Evolutionary conservation across 2,329 filamentous ascomycete species (phyloP).

Genomic region (Diplodia seriata): DNA sequence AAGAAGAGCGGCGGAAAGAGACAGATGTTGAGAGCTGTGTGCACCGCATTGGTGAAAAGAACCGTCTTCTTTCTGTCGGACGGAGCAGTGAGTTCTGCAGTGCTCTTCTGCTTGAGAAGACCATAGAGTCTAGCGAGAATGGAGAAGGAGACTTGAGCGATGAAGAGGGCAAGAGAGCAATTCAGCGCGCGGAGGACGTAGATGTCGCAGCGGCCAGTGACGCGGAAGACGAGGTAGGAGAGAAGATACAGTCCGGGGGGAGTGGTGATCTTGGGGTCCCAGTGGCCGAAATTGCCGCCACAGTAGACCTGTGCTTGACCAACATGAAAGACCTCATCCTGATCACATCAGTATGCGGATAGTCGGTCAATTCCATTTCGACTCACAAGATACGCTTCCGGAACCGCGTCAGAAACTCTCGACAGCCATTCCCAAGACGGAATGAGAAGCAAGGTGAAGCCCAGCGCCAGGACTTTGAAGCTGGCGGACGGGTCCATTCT

Average conservation of each 20-base stretch:
- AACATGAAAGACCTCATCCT: slow-evolving; percentile 90
- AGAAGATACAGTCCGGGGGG: slow-evolving; percentile 76
- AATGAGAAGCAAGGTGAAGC: slow-evolving; percentile 31
- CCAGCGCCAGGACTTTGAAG: slow-evolving; percentile 30
- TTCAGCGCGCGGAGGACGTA: slow-evolving; percentile 50
- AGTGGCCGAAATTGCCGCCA: slow-evolving; percentile 72
- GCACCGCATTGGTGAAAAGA: slow-evolving; percentile 49
- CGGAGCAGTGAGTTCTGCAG: neutral
- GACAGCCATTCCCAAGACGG: slow-evolving; percentile 50
- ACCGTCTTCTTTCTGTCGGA: slow-evolving; percentile 42
- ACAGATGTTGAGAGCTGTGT: slow-evolving; percentile 78
- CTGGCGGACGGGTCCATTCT: slow-evolving; percentile 28
- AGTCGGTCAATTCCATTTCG: neutral
- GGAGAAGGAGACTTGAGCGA: slow-evolving; percentile 31
- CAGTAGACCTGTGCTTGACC: slow-evolving; percentile 92
- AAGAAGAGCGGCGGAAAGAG: slow-evolving; percentile 93
- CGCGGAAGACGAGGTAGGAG: slow-evolving; percentile 46
- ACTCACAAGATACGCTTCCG: slow-evolving; percentile 65
- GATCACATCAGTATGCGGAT: neutral
- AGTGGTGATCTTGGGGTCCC: slow-evolving; percentile 98
- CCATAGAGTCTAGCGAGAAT: slow-evolving; percentile 30
- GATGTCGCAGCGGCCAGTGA: slow-evolving; percentile 51
- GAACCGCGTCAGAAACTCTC: slow-evolving; percentile 57
- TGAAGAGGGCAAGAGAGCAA: slow-evolving; percentile 32
- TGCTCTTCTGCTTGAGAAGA: slow-evolving; percentile 17